phyloP scores from a whole-genome alignment of 495 filamentous ascomycete species.

The Neurospora intermedia region DNA sequence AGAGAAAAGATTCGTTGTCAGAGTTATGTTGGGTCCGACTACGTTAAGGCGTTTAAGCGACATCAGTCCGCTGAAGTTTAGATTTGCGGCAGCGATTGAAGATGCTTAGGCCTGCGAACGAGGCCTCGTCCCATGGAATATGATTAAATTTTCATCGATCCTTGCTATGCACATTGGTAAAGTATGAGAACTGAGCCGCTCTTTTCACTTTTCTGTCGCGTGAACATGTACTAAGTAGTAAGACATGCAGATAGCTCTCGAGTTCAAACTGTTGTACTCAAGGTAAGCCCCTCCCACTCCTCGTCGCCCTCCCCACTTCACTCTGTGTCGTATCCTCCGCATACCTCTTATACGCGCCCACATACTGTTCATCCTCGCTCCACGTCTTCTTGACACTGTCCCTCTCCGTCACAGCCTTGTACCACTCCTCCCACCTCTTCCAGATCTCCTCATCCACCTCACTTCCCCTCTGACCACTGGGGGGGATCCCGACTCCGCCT shows the following conservation, averaged over 20 bases:
- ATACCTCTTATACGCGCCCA: slow-evolving; percentile 58
- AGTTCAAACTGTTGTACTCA: slow-evolving; percentile 11
- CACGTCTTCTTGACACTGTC: slow-evolving; percentile 50
- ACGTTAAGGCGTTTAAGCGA: background rate
- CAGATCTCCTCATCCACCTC: slow-evolving; percentile 38
- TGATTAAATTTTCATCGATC: background rate
- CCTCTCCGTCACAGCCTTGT: slow-evolving; percentile 41
- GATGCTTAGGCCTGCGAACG: background rate
- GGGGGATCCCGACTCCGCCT: slow-evolving; percentile 48
- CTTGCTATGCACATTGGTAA: too few relatives aligned
- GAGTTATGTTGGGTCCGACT: background rate
- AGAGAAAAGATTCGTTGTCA: background rate
- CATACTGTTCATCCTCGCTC: slow-evolving; percentile 51
- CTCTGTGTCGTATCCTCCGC: slow-evolving; percentile 62
- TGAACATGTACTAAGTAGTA: background rate
- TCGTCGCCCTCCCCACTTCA: slow-evolving; percentile 56
- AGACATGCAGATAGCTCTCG: too few relatives aligned
- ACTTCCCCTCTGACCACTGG: slow-evolving; percentile 9
- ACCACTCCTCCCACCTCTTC: slow-evolving; percentile 52
- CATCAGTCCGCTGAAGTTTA: background rate
- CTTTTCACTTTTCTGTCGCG: too few relatives aligned
- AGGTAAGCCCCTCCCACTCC: slow-evolving; percentile 50
- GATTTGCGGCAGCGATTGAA: background rate
- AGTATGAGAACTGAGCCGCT: too few relatives aligned
- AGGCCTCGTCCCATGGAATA: background rate